Base-by-base conservation (phyloP, 2,329 filamentous ascomycete genomes). In the Thielaviopsis musarum region DNA sequence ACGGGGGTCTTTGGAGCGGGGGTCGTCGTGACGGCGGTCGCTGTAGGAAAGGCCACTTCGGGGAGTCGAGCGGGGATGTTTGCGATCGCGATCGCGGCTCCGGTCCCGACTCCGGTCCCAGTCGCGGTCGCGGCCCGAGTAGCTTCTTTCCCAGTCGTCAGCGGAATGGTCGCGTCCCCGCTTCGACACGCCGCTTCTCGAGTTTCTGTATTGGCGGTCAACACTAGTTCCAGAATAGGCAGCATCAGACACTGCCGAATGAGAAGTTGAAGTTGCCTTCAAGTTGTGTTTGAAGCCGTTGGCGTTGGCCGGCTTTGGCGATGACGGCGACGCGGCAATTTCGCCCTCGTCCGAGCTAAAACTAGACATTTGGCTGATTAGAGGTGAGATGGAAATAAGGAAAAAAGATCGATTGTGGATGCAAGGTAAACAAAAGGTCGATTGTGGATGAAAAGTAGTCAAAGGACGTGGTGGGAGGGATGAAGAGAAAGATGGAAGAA, bases 151-250 rank as follows among this genome's bases (percentile, higher is more conserved):
- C 38, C 38, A n/a, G 7, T 45, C 38, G 38, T 45, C 38, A 45
- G 17, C 38, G 38, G 38, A 78, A 61, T 85, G 82, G 66, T 85
- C 81, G 66, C 78, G 79, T 56, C 76, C 70, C 64, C 87, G 80
- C 72, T 91, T 91, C 66, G 79, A 79, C 70, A 64, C 67, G 69
- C 66, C 70, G 72, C 65, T 72, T 66, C 74, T 74, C 72, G 73
- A 68, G 52, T 79, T 78, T 91, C 89, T 95, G 87, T 86, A 81
- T 79, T 78, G 83, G 82, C 85, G 87, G 88, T 95, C 87, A 95
- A 95, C 84, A 81, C 80, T 83, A 81, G 76, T 84, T 85, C 83
- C 80, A 80, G 84, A 82, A 79, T 73, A 79, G 79, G 78, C 79
- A 77, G 79, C 84, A 82, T 84, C 51, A 17, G 51, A 48, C 13